Evolutionary conservation across 2,329 filamentous ascomycete genomes (phyloP).

Genomic region (Blastomyces emzantsi): DNA sequence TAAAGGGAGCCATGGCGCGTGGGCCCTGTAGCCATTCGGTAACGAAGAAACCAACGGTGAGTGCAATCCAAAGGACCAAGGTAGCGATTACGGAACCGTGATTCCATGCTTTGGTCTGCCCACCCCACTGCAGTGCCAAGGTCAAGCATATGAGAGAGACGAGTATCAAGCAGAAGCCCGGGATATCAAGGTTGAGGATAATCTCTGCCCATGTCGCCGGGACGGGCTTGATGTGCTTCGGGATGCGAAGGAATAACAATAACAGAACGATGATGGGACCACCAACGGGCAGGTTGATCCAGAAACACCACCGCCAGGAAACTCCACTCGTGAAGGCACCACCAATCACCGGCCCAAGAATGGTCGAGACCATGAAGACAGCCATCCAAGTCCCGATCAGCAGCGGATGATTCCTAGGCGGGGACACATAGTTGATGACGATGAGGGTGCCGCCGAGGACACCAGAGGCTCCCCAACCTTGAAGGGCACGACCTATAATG

Average conservation of each 20-base stretch:
- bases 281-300: constrained; percentile 14
- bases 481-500: constrained; percentile 10
- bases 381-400: constrained; percentile 16
- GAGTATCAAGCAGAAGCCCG: constrained; percentile 20
- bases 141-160: constrained; percentile 21
- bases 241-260: constrained; percentile 11
- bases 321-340: constrained; percentile 17
- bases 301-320: constrained; percentile 17
- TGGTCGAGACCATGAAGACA: constrained; percentile 16
- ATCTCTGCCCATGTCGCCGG: constrained; percentile 13
- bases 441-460: constrained; percentile 10
- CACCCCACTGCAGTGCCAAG: constrained; percentile 25
- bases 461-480: constrained; percentile 10
- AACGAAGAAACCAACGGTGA: constrained; percentile 15
- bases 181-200: constrained; percentile 21
- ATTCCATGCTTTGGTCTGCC: constrained; percentile 20
- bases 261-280: constrained; percentile 9
- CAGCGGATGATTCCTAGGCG: constrained; percentile 12
- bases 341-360: constrained; percentile 16
- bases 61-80: constrained; percentile 14
- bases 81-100: constrained; percentile 19
- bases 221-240: constrained; percentile 13
- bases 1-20: constrained; percentile 11
- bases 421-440: constrained; percentile 14
- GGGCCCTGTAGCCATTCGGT: constrained; percentile 13